Evolutionary conservation across 352 stramenopile genomes (phyloP), one percentile per base, ranked within the genome.

Genomic region (Globisporangium emineosum): DNA sequence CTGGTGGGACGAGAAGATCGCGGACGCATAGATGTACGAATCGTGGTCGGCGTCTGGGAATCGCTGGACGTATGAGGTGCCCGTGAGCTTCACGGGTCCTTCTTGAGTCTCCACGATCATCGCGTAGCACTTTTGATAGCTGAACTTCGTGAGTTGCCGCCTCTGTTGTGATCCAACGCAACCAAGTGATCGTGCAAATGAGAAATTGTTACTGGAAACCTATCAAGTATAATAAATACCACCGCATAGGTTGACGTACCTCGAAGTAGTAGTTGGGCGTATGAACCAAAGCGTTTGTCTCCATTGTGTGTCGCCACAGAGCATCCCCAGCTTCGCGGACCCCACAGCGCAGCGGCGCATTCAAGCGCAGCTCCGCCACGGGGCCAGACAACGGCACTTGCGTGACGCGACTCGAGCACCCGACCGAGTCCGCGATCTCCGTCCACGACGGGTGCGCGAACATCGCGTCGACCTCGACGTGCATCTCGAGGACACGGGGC

Each of bases 291-390:
- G 27, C 53, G 52, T 23, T 69, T 30, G 37, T 42, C 43, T 45
- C 17, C 2, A 62, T 35, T 5, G 32, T 25, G 17, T 19, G 17
- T 5, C 40, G 37, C 37, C 56, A 62, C 3, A 62, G 17, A 13
- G 27, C 12, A 27, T 51, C 25, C 0, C 23, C 56, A 15, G 27
- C 56, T 15, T 30, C 8, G 12, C 37, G 37, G 4, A 29, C 40
- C 9, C 13, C 12, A 27, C 56, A 62, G 19, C 29, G 7, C 25
- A 62, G 40, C 8, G 23, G 40, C 23, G 59, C 30, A 33, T 62
- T 61, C 5, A 69, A 54, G 15, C 76, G 57, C 59, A 79, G 52
- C 47, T 77, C 56, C 25, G 53, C 56, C 5, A 35, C 4, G 17
- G 19, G 40, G 8, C 33, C 47, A 23, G 0, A 2, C 13, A 5